These are phyloP conservation scores for Skeletonema tropicum DNA, from an alignment of 108 stramenopile species.

Conservation along the genomic window DNA sequence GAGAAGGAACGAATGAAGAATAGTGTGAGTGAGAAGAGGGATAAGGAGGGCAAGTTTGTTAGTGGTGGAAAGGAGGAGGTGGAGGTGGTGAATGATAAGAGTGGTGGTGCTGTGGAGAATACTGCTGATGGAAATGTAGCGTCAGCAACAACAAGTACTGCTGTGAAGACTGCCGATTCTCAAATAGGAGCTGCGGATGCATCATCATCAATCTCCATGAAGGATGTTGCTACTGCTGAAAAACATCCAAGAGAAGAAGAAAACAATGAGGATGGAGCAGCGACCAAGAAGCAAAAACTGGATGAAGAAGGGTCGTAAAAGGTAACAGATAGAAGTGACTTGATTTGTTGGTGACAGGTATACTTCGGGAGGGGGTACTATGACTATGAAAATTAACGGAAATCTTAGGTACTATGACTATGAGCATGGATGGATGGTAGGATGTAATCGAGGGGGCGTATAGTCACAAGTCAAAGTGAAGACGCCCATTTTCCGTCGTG, in stretches of 20 bases:
- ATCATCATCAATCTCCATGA: background rate
- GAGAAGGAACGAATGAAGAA: conserved; percentile 63
- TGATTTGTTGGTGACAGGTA: too few relatives aligned
- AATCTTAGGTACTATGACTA: too few relatives aligned
- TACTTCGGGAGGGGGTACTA: too few relatives aligned
- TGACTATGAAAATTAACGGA: too few relatives aligned
- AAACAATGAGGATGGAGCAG: background rate
- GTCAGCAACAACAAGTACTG: background rate
- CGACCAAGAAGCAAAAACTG: conserved; percentile 17
- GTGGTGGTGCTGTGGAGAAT: background rate
- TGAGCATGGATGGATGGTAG: too few relatives aligned
- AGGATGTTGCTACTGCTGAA: background rate
- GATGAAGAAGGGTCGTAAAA: background rate
- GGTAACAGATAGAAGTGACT: too few relatives aligned
- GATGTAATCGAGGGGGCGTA: too few relatives aligned
- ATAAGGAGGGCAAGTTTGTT: conserved; percentile 29
- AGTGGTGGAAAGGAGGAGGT: conserved; percentile 20
- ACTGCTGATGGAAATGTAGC: background rate
- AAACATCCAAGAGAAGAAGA: background rate
- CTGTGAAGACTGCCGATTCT: background rate
- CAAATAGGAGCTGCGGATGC: too few relatives aligned
- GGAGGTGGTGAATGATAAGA: too few relatives aligned
- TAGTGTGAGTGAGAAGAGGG: conserved; percentile 32
- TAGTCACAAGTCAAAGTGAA: too few relatives aligned
- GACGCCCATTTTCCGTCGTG: too few relatives aligned